These are phyloP conservation scores for Iris macrosiphon DNA, from an alignment of 106 monocot genomes.

Conservation along the genomic window DNA sequence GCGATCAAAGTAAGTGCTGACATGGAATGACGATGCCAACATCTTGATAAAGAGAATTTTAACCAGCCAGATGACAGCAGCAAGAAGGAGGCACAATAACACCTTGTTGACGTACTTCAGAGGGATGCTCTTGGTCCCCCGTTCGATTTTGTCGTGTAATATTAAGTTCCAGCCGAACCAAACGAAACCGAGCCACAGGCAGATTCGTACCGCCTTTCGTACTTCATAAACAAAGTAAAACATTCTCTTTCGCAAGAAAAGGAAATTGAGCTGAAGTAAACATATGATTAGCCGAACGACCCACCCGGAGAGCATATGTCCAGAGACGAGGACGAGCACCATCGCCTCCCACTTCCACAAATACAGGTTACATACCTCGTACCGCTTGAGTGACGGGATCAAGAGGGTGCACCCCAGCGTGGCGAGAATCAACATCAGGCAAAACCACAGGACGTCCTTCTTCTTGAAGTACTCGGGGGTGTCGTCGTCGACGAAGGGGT, in stretches of 20 bases:
- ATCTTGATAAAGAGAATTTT: conserved; percentile 79
- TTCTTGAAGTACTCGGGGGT: conserved; percentile 33
- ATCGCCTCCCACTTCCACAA: conserved; percentile 79
- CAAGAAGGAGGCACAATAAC: conserved; percentile 60
- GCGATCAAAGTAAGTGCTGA: conserved; percentile 83
- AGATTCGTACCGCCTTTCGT: conserved; percentile 59
- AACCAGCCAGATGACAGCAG: conserved; percentile 51
- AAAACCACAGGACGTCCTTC: conserved; percentile 13
- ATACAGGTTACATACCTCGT: conserved; percentile 46
- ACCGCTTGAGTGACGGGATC: conserved; percentile 22
- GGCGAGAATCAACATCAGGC: conserved; percentile 46
- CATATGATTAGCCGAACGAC: conserved; percentile 48
- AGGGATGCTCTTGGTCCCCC: conserved; percentile 15
- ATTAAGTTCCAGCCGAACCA: conserved; percentile 56
- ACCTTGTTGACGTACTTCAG: conserved; percentile 57
- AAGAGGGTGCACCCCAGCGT: conserved; percentile 39
- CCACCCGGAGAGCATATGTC: conserved; percentile 71
- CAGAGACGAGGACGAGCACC: conserved; percentile 57
- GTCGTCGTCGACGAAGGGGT: conserved; percentile 58
- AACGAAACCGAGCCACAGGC: conserved; percentile 72
- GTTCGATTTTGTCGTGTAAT: conserved; percentile 44
- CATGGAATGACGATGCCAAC: conserved; percentile 82
- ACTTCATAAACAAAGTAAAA: conserved; percentile 91
- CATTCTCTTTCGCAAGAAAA: conserved; percentile 54
- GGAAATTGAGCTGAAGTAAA: conserved; percentile 68